Evolutionary conservation across 495 filamentous ascomycete genomes (phyloP), one percentile per base, ranked within the genome.

Genomic region (Halenospora varia): DNA sequence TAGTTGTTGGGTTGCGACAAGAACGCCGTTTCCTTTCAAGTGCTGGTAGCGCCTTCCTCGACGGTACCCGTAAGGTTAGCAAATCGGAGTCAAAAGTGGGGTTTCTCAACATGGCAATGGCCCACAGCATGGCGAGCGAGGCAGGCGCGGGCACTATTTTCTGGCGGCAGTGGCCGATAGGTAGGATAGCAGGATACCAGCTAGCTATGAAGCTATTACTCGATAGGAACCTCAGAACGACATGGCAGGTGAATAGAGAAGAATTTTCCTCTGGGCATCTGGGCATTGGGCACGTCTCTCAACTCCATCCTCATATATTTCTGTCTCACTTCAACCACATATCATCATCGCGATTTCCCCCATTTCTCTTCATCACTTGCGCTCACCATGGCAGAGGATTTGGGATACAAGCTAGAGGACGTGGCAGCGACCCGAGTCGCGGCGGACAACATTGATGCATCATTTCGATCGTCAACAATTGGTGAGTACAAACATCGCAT

Each of bases 381-480:
- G 29, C 29, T 13, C 25, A 66, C 41, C 19, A 68, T 68, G 65
- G 6, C 57, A 19, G 26, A 61, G 24, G 58, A 64, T 51, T 29
- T 39, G 24, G 61, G 62, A 40, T 82, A 82, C 61, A 68, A 76
- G 53, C 60, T 81, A 1, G 74, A 78, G 29, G 62, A 73, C 52
- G 72, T 82, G 56, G 60, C 70, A 60, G 76, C 71, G 17, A 79
- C 76, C 10, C 61, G 59, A 6, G 66, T 88, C 52, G 70, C 79
- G 55, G 62, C 80, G 41, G 75, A 77, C 19, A 73, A 86, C 39
- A 93, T 92, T 61, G 85, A 92, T 70, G 67, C 75, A 51, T 86
- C 86, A 42, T 91, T 95, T 71, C 75, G 77, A 25, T 86, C 86
- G 24, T 82, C 74, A 51, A 81, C 73, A 66, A 89, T 88, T 57